Percentiles rank a stretch among this genome's conserved stretches.
Evolutionary conservation across 2,329 filamentous ascomycete species (phyloP).

Genomic region (Aspergillus sp.): DNA sequence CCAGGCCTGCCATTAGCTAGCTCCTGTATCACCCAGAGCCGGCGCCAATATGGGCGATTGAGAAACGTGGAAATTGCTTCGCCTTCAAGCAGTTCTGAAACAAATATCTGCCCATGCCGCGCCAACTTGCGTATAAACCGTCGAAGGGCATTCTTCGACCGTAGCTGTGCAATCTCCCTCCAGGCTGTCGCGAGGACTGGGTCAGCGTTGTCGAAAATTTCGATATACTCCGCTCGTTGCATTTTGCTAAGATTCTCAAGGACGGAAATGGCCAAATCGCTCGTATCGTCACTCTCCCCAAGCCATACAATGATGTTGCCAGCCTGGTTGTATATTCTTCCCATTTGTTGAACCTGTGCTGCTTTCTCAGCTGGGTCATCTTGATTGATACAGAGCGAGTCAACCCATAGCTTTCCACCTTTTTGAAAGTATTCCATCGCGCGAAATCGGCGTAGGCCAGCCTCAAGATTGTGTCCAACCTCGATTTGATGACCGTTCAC

Average conservation of each 20-base stretch:
- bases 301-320: neutral
- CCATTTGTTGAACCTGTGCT: neutral
- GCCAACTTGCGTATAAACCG: neutral
- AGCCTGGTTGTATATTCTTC: neutral
- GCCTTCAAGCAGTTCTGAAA: neutral
- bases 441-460: neutral
- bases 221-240: neutral
- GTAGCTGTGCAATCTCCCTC: neutral
- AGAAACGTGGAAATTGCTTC: neutral
- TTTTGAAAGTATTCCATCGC: neutral
- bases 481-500: neutral
- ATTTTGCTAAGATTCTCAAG: neutral
- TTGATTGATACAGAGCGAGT: neutral
- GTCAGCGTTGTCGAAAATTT: neutral
- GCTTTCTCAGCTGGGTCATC: neutral
- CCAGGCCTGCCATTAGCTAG: neutral
- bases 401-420: neutral
- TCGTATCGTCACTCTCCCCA: neutral
- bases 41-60: neutral
- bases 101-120: neutral
- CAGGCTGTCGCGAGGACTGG: neutral
- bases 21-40: neutral
- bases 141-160: neutral
- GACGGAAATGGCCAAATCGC: neutral
- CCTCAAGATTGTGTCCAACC: neutral